Percentiles rank a stretch among this genome's conserved stretches.
These are phyloP conservation scores for Boletus rubescentipes DNA, from an alignment of 768 basidiomycete species.

Conservation along the genomic window DNA sequence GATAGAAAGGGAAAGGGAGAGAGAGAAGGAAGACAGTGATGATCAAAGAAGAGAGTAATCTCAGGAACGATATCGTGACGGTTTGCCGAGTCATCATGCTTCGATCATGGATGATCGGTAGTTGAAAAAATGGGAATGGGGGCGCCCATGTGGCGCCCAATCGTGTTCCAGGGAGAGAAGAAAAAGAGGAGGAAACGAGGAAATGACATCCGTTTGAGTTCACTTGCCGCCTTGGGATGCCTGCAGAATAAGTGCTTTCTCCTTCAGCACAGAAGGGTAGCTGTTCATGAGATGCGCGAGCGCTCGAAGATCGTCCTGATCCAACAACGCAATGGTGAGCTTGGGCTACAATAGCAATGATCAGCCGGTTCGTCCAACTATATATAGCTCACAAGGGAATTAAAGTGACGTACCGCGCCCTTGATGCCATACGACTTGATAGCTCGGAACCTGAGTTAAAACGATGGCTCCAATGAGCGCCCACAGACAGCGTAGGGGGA, in stretches of 20 bases:
- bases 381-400: not conserved
- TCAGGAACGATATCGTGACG: not conserved
- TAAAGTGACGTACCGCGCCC: constrained; percentile 54
- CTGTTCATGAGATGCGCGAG: constrained; percentile 87
- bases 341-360: constrained; percentile 55
- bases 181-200: not conserved
- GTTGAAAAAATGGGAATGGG: not conserved
- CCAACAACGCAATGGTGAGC: constrained; percentile 78
- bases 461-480: constrained; percentile 19
- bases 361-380: constrained; percentile 2
- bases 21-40: not conserved
- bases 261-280: constrained; percentile 78
- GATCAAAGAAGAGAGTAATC: constrained; percentile 6
- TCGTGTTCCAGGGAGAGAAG: constrained; percentile 1
- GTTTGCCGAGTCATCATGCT: not conserved
- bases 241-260: constrained; percentile 53
- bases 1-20: not conserved
- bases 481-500: constrained; percentile 10
- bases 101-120: not conserved
- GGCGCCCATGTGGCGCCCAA: not conserved
- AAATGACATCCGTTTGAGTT: not conserved
- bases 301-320: constrained; percentile 81
- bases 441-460: constrained; percentile 46
- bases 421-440: constrained; percentile 82
- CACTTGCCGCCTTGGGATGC: constrained; percentile 28